Evolutionary conservation across 148 eudicot genomes (phyloP), one percentile per base, ranked within the genome.

Genomic region (Salicornia ramosissima): DNA sequence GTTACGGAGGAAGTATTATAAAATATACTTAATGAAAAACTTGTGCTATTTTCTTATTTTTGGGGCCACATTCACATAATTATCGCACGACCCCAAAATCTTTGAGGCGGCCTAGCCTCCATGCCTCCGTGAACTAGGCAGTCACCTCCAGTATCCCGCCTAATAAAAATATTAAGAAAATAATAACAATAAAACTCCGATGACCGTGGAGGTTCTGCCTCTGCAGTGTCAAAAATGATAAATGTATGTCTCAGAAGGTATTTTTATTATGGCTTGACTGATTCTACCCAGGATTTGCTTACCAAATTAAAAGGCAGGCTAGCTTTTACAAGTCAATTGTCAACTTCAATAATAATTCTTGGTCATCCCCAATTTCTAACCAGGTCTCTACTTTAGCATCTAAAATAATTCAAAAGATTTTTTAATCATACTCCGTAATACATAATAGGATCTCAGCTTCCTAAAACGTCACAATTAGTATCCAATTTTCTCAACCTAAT

Each of bases 281-380:
- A 71, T 71, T 65, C 75, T 65, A 65, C 6, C 19, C 61, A 39
- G 24, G 19, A 72, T 39, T 4, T 40, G 1, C 46, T 70, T 45
- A 13, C 69, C 33, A 70, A 53, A 53, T 53, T 18, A 29, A 40
- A 53, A 68, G 53, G 39, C 30, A 29, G 49, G 31, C 50, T 31
- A 58, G 29, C 14, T 47, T 51, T 71, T 65, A 29, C 51, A 71
- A 51, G 75, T 77, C 71, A 49, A 76, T 18, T 39, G 25, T 64
- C 66, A 70, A 76, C 67, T 74, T 55, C 60, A 39, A 18, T 70
- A 69, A 75, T 50, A 24, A 53, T 42, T 59, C 63, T 62, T 10
- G 54, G 34, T 53, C 73, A 69, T 53, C 46, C 50, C 70, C 34
- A 69, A 69, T 43, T 54, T 54, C 54, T 61, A 30, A 42, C 10